Evolutionary conservation across 2,329 filamentous ascomycete species (phyloP).

Genomic region (Acrocalymma vagum): DNA sequence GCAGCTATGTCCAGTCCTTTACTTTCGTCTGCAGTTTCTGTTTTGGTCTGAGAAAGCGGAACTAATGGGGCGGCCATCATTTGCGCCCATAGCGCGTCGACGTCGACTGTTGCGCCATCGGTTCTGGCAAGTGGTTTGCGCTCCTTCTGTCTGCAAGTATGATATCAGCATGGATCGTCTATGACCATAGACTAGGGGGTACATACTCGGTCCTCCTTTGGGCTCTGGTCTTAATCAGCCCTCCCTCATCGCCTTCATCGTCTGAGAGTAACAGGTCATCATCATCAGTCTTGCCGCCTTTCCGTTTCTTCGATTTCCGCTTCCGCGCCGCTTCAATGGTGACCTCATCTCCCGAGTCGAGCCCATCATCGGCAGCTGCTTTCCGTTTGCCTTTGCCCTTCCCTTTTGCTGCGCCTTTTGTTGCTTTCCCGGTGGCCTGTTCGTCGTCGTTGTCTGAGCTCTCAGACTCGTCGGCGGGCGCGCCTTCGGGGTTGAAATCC

Average conservation of each 20-base stretch:
- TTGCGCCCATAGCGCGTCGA: constrained; percentile 74
- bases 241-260: constrained; percentile 62
- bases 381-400: constrained; percentile 44
- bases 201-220: constrained; percentile 72
- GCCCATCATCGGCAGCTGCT: constrained; percentile 33
- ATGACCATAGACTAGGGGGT: not conserved
- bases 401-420: too few species aligned
- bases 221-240: constrained; percentile 75
- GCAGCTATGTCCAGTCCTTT: constrained; percentile 14
- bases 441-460: constrained; percentile 56
- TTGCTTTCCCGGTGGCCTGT: constrained; percentile 24
- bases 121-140: constrained; percentile 60
- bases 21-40: constrained; percentile 14
- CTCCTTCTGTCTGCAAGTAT: constrained; percentile 63
- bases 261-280: constrained; percentile 37
- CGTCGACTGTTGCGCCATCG: constrained; percentile 73
- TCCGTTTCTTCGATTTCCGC: constrained; percentile 56
- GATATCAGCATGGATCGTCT: not conserved
- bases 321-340: constrained; percentile 69
- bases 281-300: constrained; percentile 27
- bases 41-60: constrained; percentile 28
- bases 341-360: constrained; percentile 73
- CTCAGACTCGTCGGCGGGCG: constrained; percentile 56
- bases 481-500: constrained; percentile 77
- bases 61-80: constrained; percentile 63